These are phyloP conservation scores for Crithidia thermophila DNA, from an alignment of 208 protist species.

Conservation along the genomic window DNA sequence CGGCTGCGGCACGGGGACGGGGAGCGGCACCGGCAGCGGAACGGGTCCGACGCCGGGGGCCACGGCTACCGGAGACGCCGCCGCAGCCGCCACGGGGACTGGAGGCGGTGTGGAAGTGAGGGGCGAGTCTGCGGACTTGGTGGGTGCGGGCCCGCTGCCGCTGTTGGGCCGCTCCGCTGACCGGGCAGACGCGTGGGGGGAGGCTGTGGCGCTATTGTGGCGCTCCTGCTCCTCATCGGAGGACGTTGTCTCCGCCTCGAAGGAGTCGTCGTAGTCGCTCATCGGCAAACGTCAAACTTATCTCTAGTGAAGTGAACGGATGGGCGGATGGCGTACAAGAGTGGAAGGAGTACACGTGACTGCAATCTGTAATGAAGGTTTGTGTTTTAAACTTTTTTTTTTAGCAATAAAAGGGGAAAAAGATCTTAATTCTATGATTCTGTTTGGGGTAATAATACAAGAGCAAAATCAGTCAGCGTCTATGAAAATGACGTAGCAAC, in stretches of 20 bases:
- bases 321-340: too few species aligned
- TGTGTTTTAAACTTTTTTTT: neutral
- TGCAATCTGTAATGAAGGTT: too few species aligned
- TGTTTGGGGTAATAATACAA: neutral
- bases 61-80: neutral
- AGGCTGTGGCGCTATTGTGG: neutral
- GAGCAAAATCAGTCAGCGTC: neutral
- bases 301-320: too few species aligned
- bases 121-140: too few species aligned
- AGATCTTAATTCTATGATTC: too few species aligned
- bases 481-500: too few species aligned
- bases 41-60: slow-evolving; percentile 1
- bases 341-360: too few species aligned
- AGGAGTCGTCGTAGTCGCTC: slow-evolving; percentile 73
- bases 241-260: slow-evolving; percentile 52
- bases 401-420: too few species aligned
- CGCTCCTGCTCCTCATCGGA: slow-evolving; percentile 5
- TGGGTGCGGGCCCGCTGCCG: neutral
- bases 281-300: slow-evolving; percentile 27
- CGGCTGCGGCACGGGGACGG: slow-evolving; percentile 1
- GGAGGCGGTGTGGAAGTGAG: neutral
- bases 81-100: neutral
- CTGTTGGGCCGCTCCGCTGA: neutral
- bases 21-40: slow-evolving; percentile 34
- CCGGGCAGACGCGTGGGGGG: neutral